Evolutionary conservation across 2,329 filamentous ascomycete species (phyloP).

Genomic region (Exophiala dermatitidis): DNA sequence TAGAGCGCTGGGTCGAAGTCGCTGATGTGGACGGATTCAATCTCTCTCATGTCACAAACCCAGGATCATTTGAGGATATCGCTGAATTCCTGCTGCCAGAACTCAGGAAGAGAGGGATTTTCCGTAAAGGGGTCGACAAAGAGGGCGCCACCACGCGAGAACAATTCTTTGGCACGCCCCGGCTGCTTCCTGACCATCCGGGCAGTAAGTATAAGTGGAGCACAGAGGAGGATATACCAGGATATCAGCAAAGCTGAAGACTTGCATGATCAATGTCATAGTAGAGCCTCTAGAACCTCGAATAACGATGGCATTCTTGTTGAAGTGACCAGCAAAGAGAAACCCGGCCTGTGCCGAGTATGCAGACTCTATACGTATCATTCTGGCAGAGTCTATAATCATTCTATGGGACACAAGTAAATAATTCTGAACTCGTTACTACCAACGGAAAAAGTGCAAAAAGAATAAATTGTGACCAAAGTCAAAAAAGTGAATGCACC

Average conservation of each 20-base stretch:
- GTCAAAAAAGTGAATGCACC: no score
- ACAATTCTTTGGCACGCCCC: constrained; percentile 24
- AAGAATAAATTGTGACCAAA: no score
- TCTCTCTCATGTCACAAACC: constrained; percentile 44
- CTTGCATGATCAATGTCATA: no score
- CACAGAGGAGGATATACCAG: constrained; percentile 3
- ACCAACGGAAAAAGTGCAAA: no score
- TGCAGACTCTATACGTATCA: no score
- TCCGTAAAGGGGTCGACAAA: constrained; percentile 26
- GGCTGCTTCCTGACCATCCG: constrained; percentile 17
- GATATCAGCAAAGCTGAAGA: constrained; percentile 1
- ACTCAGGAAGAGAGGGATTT: constrained; percentile 38
- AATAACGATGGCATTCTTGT: no score
- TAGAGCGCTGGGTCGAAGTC: constrained; percentile 61
- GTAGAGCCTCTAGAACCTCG: no score
- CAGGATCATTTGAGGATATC: constrained; percentile 48
- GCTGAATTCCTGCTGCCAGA: constrained; percentile 46
- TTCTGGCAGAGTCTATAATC: no score
- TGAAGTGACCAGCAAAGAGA: no score
- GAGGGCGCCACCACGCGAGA: constrained; percentile 16
- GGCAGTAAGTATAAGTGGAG: constrained; percentile 18
- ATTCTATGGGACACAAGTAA: no score
- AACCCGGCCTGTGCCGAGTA: no score
- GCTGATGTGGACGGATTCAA: constrained; percentile 71
- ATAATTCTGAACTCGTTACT: no score